Conservation (phyloP, 1,284 basidiomycete species). For the Marasmius sp. region DNA sequence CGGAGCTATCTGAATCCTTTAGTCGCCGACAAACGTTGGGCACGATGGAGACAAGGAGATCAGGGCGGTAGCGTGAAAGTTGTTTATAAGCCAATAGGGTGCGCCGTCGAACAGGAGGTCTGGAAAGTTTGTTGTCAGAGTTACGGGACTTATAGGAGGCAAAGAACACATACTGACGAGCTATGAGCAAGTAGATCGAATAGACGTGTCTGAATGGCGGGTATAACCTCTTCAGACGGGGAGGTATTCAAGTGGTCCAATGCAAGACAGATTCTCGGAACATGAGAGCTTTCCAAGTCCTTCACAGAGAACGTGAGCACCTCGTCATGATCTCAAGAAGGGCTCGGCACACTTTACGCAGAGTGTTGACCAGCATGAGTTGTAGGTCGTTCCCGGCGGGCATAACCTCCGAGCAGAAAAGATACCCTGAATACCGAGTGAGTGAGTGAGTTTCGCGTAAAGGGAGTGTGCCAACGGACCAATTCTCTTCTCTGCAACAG, state of each 20-base stretch:
- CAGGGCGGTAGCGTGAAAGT: conserved; percentile 48
- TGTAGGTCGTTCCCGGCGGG: conserved; percentile 62
- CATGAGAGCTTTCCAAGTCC: conserved; percentile 62
- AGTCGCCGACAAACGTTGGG: conserved; percentile 43
- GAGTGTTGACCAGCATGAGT: conserved; percentile 81
- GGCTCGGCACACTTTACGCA: conserved; percentile 59
- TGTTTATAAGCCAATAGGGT: conserved; percentile 57
- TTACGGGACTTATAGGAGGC: conserved; percentile 10
- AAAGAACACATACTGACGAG: conserved; percentile 60
- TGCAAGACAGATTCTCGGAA: conserved; percentile 65
- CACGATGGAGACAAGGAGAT: conserved; percentile 48
- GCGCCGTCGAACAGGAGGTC: conserved; percentile 59
- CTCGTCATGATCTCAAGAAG: conserved; percentile 1
- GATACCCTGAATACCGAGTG: conserved; percentile 53
- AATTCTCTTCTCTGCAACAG: conserved; percentile 64
- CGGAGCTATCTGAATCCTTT: conserved; percentile 45
- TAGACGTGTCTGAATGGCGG: conserved; percentile 69
- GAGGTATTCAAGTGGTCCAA: conserved; percentile 62
- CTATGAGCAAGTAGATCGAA: conserved; percentile 63
- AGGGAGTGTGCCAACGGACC: conserved; percentile 39
- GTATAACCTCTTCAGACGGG: conserved; percentile 63
- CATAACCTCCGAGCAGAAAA: conserved; percentile 75
- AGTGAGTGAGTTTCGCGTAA: not conserved
- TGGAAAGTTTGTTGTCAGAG: conserved; percentile 26
- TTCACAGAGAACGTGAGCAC: conserved; percentile 21